Base-by-base conservation (phyloP, 2,329 filamentous ascomycete genomes). In the Hypoxylon sp. region DNA sequence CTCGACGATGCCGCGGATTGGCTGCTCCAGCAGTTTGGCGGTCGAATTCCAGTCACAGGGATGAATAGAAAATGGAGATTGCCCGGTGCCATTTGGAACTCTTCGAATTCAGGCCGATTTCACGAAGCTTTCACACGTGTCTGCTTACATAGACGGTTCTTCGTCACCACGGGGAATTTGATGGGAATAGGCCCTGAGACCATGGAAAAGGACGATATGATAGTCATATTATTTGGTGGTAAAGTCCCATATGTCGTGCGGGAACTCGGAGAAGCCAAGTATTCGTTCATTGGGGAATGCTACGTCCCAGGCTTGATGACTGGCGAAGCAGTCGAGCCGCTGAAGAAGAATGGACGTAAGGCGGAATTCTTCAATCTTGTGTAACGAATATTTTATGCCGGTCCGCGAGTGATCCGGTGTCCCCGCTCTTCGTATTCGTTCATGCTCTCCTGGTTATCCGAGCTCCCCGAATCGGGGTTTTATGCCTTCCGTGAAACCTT, bases 231-330 rank as follows among this genome's bases (percentile, higher is more conserved):
- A 19, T 73, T 74, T 19, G 71, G 72, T 48, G 68, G 63, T 4
- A 65, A 67, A 24, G 63, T 72, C 10, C 70, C 72, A 1, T 73
- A 70, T 35, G 22, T 70, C 9, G 29, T 74, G 37, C 58, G 67
- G 22, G 54, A 63, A 48, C n/a, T 60, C 17, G 48, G 65, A 19
- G 35, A 62, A 37, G 22, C 17, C 13, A 54, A 44, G 42, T 60
- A 68, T 35, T 57, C 39, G n/a, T 62, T 73, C 19, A 65, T 74
- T 44, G 72, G 71, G 6, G 72, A 73, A 42, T 74, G 72, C 52
- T 73, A 72, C 26, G 63, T 73, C 26, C 31, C 63, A 22, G 71
- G 69, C 3, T 54, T 73, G 57, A 72, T 74, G 72, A 47, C 57
- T n/a, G 67, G 72, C 9, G 69, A 74, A 53, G 63, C 63, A 33